Conservation (phyloP, 2,329 filamentous ascomycete species). For the Scopulariopsis brevicaulis region DNA sequence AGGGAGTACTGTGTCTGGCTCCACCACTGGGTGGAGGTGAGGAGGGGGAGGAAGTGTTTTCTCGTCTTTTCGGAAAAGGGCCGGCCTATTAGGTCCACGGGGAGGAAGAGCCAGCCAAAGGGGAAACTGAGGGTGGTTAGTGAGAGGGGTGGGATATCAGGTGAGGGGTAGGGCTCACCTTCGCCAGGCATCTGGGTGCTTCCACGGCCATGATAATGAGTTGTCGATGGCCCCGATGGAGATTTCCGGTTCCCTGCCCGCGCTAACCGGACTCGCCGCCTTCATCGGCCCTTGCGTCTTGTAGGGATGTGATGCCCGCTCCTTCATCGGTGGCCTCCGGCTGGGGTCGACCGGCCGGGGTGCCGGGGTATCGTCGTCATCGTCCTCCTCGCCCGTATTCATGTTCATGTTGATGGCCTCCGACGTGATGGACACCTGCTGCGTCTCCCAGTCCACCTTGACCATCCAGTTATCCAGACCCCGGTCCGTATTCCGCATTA, state of each 20-base stretch:
- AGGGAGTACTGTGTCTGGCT: slow-evolving; percentile 82
- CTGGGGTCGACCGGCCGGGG: slow-evolving; percentile 49
- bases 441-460: slow-evolving; percentile 76
- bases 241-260: slow-evolving; percentile 45
- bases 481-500: slow-evolving; percentile 97
- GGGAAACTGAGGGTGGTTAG: slow-evolving; percentile 57
- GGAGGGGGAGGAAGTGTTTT: slow-evolving; percentile 87
- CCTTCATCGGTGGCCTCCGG: slow-evolving; percentile 26
- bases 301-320: slow-evolving; percentile 52
- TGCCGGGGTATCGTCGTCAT: slow-evolving; percentile 26
- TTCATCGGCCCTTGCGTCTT: slow-evolving; percentile 76
- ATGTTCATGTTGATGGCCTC: slow-evolving; percentile 63
- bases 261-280: slow-evolving; percentile 41
- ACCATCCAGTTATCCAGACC: slow-evolving; percentile 99
- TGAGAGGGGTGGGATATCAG: neutral
- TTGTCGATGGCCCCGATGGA: slow-evolving; percentile 93
- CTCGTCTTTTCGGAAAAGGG: slow-evolving; percentile 91
- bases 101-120: slow-evolving; percentile 96
- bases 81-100: slow-evolving; percentile 89
- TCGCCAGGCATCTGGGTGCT: slow-evolving; percentile 83
- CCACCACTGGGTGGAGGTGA: slow-evolving; percentile 97
- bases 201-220: slow-evolving; percentile 97
- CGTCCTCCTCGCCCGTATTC: slow-evolving; percentile 31
- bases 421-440: slow-evolving; percentile 75
- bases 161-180: slow-evolving; percentile 25